phyloP scores from a whole-genome alignment of 2,329 filamentous ascomycete genomes.

The Macroventuria anomochaeta region DNA sequence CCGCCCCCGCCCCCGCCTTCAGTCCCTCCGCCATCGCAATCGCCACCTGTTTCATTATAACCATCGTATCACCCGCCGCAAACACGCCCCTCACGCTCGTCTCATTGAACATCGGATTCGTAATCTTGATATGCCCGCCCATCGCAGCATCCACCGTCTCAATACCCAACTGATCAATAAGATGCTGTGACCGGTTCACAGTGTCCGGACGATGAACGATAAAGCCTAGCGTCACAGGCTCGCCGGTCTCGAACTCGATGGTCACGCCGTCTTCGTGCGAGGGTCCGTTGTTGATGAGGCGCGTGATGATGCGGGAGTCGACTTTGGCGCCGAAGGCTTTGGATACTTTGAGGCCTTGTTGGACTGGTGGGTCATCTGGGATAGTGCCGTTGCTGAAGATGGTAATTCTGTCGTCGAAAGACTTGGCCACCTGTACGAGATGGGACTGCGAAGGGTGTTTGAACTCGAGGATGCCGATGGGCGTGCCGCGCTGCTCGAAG shows the following conservation, averaged over 20 bases:
- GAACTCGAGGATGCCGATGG: conserved; percentile 38
- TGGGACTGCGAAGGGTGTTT: conserved; percentile 31
- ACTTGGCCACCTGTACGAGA: conserved; percentile 33
- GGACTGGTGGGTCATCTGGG: conserved; percentile 17
- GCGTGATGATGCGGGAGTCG: conserved; percentile 34
- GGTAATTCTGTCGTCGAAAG: conserved; percentile 36
- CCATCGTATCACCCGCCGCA: conserved; percentile 59
- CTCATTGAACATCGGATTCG: conserved; percentile 55
- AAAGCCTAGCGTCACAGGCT: conserved; percentile 36
- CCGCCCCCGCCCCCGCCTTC: conserved; percentile 37
- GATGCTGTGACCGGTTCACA: conserved; percentile 39
- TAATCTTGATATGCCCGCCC: conserved; percentile 53
- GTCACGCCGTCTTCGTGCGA: conserved; percentile 36
- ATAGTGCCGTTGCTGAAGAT: conserved; percentile 37
- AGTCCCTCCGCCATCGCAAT: conserved; percentile 40
- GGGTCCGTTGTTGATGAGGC: conserved; percentile 37
- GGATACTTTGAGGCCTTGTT: conserved; percentile 28
- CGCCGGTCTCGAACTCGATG: conserved; percentile 37
- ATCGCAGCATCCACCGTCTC: conserved; percentile 49
- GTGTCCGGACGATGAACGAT: conserved; percentile 36
- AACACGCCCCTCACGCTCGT: conserved; percentile 61
- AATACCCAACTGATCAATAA: conserved; percentile 40
- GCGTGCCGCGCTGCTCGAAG: conserved; percentile 61
- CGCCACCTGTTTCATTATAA: conserved; percentile 41
- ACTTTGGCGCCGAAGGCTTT: conserved; percentile 32